Evolutionary conservation across 108 stramenopile genomes (phyloP), one percentile per base, ranked within the genome.

Genomic region (Fragilaria radians): DNA sequence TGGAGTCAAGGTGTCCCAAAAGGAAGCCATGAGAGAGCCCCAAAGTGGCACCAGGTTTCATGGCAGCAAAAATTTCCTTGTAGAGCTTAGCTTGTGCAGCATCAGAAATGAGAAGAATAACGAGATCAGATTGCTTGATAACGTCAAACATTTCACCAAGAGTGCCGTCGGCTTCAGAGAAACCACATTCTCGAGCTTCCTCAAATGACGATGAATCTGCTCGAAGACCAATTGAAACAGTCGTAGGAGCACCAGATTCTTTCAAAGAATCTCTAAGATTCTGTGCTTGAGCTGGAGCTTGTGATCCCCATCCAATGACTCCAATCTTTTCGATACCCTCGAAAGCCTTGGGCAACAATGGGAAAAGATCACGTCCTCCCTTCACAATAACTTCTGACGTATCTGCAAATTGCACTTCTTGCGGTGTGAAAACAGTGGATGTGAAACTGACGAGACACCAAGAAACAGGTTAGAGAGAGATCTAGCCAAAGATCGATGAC

Each of bases 241-340:
- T 80, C 61, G 87, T 86, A 65, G 88, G 89, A 47, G 92, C 73
- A 47, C 88, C 93, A 45, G 67, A 81, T 62, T 84, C 88, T 1
- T 70, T 64, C 19, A 98, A 63, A 22, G 97, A 94, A 52, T 98
- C 97, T 51, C 77, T 65, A 62, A 98, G 70, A 81, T 98, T 98
- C 65, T 96, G 95, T 30, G 92, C 97, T 79, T 98, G 97, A 32
- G 97, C 97, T 32, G 97, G 97, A 28, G 95, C 97, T 63, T 98
- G 97, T 23, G 95, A 96, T 52, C 97, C 97, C 97, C 97, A 98
- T 57, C 97, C 97, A 60, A 98, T 95, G 30, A 96, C 93, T 47
- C 97, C 97, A 65, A 98, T 87, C 57, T 91, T 78, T 70, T 93
- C 79, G 63, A 98, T 96, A 11, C 94, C 94, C 63, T 96, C 91